phyloP scores from a whole-genome alignment of 306 rosid species.

The Medicago ruthenica region DNA sequence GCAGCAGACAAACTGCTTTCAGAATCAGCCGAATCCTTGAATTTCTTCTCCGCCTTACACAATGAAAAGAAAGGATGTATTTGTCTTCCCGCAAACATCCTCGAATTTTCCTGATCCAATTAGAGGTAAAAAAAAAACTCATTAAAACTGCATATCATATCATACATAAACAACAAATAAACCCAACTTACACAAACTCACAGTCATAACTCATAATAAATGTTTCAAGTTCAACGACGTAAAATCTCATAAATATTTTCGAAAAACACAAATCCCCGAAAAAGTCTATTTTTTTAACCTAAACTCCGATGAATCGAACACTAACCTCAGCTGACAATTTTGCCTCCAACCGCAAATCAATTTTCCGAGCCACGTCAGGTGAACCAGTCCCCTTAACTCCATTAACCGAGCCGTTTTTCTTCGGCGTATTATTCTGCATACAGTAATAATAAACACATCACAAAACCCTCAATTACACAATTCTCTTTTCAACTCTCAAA shows the following conservation, averaged over 20 bases:
- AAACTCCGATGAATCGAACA: background rate
- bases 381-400: slow-evolving; percentile 32
- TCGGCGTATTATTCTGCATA: slow-evolving; percentile 60
- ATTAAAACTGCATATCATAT: slow-evolving; percentile 33
- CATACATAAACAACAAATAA: slow-evolving; percentile 1
- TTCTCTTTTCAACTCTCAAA: background rate
- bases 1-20: slow-evolving; percentile 29
- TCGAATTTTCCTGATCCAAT: slow-evolving; percentile 70
- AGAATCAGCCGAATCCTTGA: slow-evolving; percentile 45
- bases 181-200: background rate
- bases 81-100: slow-evolving; percentile 69
- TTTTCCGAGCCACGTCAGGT: slow-evolving; percentile 1
- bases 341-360: slow-evolving; percentile 71
- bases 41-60: slow-evolving; percentile 56
- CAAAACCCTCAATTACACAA: background rate
- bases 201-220: background rate
- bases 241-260: background rate
- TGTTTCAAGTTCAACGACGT: background rate
- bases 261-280: background rate
- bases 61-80: slow-evolving; percentile 77
- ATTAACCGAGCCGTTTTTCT: slow-evolving; percentile 47
- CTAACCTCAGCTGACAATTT: slow-evolving; percentile 77
- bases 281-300: background rate
- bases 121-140: background rate
- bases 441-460: background rate